A percentile compares a stretch with the other conserved stretches of the same genome.
These are phyloP conservation scores for Diospyros kaki DNA, from an alignment of 148 eudicot species.

Conservation along the genomic window DNA sequence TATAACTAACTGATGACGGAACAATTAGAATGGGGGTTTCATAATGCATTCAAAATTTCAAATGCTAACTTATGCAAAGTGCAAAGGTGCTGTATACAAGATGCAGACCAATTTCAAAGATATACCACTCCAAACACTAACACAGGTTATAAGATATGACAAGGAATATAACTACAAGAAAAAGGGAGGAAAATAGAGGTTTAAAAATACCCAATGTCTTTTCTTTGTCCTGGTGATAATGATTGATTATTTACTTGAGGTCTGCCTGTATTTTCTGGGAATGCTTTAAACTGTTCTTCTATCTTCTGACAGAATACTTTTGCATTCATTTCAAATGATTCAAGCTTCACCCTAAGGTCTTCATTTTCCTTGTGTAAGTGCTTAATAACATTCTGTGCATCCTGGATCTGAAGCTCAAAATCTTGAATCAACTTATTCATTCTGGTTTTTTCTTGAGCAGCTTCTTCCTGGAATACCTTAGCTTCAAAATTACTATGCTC, in stretches of 20 bases:
- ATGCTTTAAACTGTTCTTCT: constrained; percentile 31
- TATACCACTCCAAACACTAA: background rate
- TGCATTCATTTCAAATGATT: constrained; percentile 29
- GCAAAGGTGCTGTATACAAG: background rate
- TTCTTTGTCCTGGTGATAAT: constrained; percentile 15
- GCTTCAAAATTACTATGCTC: constrained; percentile 39
- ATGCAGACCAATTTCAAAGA: background rate
- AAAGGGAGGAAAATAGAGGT: background rate
- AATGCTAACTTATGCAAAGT: background rate
- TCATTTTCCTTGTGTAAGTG: constrained; percentile 46
- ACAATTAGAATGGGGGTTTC: background rate
- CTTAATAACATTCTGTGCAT: constrained; percentile 28
- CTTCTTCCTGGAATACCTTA: constrained; percentile 36
- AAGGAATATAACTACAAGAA: background rate
- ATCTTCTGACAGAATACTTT: constrained; percentile 29
- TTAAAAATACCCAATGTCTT: constrained; percentile 25
- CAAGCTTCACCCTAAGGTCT: constrained; percentile 34
- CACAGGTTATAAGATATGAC: background rate
- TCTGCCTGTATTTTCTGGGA: constrained; percentile 1
- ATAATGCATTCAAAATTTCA: background rate
- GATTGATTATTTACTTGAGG: constrained; percentile 3
- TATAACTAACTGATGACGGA: background rate
- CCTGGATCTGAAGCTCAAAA: constrained; percentile 31
- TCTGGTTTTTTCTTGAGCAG: constrained; percentile 31
- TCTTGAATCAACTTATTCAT: constrained; percentile 36